These are phyloP conservation scores for Piper longum DNA, from an alignment of 164 flowering plant species.

Conservation along the genomic window DNA sequence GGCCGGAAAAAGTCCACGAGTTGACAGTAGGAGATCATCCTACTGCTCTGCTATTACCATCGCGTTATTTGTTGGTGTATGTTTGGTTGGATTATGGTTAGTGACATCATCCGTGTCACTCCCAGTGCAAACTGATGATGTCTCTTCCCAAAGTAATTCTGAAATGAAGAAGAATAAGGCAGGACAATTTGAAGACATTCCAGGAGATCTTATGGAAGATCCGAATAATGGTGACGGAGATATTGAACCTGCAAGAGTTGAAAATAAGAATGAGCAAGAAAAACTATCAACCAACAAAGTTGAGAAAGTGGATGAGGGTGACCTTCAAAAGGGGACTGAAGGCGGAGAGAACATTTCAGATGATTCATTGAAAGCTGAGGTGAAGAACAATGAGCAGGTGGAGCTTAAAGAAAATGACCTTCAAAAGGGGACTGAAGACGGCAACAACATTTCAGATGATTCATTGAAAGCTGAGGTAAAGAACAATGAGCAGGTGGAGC, in stretches of 20 bases:
- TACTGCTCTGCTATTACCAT: conserved; percentile 70
- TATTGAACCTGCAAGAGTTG: conserved; percentile 5
- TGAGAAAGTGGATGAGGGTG: conserved; percentile 5
- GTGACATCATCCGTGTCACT: conserved; percentile 74
- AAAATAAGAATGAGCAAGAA: conserved; percentile 8
- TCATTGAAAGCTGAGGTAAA: conserved; percentile 6
- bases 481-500: conserved; percentile 9
- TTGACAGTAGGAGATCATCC: conserved; percentile 52
- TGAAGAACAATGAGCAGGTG: too few species aligned
- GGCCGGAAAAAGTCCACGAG: conserved; percentile 68
- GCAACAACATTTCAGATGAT: conserved; percentile 14
- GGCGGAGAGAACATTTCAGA: too few species aligned
- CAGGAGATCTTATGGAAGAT: conserved; percentile 19
- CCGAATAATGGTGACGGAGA: conserved; percentile 8
- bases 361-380: too few species aligned
- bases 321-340: too few species aligned
- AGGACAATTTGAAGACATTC: conserved; percentile 18
- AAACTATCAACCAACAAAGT: conserved; percentile 8
- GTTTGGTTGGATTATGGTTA: conserved; percentile 96
- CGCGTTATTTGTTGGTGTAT: conserved; percentile 71
- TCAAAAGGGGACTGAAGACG: conserved; percentile 7
- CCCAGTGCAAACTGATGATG: conserved; percentile 45
- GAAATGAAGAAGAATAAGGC: conserved; percentile 25
- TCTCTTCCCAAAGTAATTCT: conserved; percentile 33
- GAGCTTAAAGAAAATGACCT: conserved; percentile 3